Percentiles rank a stretch among this genome's conserved stretches.
These are phyloP conservation scores for Rosa rugosa DNA, from an alignment of 306 rosid species.

Conservation along the genomic window DNA sequence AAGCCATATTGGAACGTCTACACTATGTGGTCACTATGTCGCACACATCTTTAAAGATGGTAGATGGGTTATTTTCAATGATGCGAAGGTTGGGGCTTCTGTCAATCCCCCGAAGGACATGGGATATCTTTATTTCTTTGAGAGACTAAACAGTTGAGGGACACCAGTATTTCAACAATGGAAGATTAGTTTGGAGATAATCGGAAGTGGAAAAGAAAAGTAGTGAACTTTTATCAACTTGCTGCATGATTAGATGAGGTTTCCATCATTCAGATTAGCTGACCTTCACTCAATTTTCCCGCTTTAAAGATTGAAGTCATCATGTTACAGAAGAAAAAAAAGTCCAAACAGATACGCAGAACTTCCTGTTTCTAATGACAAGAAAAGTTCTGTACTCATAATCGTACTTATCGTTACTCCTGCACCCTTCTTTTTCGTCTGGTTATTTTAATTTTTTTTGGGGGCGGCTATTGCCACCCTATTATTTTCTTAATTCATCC, in stretches of 20 bases:
- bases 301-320: not conserved
- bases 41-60: conserved; percentile 90
- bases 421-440: not conserved
- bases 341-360: not conserved
- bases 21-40: conserved; percentile 93
- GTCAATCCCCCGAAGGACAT: conserved; percentile 94
- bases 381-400: not conserved
- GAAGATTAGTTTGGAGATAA: not conserved
- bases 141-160: conserved; percentile 50
- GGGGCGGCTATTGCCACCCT: no score
- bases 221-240: not conserved
- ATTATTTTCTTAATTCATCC: no score
- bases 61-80: conserved; percentile 92
- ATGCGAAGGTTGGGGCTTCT: conserved; percentile 87
- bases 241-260: conserved; percentile 9
- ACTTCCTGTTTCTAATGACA: not conserved
- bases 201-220: not conserved
- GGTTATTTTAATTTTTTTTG: no score
- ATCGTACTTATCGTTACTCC: not conserved
- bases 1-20: conserved; percentile 95
- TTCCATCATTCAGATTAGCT: conserved; percentile 1
- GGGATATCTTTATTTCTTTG: conserved; percentile 95
- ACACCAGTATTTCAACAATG: not conserved
- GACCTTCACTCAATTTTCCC: not conserved
- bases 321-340: not conserved